Percentiles rank a stretch among this genome's conserved stretches.
phyloP scores from a whole-genome alignment of 2,329 filamentous ascomycete genomes.

The Gnomoniopsis sp. region DNA sequence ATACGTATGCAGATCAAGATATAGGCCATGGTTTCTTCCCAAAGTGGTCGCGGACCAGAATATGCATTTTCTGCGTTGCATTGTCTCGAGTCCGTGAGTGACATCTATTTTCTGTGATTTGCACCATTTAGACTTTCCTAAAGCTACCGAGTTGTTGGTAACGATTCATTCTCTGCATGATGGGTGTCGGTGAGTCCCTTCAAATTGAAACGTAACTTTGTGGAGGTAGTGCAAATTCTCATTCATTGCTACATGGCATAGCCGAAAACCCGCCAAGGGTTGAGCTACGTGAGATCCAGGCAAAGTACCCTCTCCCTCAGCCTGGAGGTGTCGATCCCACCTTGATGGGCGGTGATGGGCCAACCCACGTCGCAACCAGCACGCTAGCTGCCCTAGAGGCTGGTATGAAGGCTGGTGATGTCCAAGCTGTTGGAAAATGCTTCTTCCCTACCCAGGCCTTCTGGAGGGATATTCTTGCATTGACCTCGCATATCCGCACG shows the following conservation, averaged over 20 bases:
- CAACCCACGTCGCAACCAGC: constrained; percentile 3
- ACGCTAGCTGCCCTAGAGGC: constrained; percentile 20
- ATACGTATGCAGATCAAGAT: too few species aligned
- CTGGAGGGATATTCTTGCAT: constrained; percentile 33
- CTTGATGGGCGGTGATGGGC: constrained; percentile 6
- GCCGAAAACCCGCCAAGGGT: constrained; percentile 1
- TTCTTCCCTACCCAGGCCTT: constrained; percentile 31
- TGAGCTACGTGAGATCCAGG: constrained; percentile 4
- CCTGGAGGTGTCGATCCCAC: constrained; percentile 7
- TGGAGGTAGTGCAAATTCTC: not conserved
- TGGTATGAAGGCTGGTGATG: constrained; percentile 22
- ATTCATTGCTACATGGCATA: not conserved
- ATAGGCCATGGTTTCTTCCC: too few species aligned
- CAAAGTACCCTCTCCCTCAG: not conserved
- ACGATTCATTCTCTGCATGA: not conserved
- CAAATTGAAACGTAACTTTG: not conserved
- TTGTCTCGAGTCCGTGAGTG: too few species aligned
- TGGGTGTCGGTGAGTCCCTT: not conserved
- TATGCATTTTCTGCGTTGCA: too few species aligned
- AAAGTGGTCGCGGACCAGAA: too few species aligned
- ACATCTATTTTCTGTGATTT: too few species aligned
- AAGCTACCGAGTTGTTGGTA: too few species aligned
- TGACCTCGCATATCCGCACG: constrained; percentile 35
- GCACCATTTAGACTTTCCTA: too few species aligned
- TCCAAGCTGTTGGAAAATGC: constrained; percentile 21